These are phyloP conservation scores for Candida broadrunensis DNA, from an alignment of 805 yeast species.

Conservation along the genomic window DNA sequence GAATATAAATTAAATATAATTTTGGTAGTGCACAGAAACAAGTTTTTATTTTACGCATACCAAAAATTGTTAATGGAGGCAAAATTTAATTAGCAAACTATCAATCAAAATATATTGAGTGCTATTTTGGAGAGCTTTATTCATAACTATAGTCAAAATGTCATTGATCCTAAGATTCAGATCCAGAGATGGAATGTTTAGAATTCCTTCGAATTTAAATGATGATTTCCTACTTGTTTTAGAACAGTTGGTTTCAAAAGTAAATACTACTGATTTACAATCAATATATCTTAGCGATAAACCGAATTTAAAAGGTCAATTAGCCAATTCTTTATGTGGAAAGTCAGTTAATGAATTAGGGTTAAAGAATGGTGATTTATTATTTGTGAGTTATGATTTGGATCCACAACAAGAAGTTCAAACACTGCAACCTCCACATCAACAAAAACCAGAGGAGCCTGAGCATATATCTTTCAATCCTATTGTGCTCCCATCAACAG, in stretches of 20 bases:
- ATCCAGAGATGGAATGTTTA: constrained; percentile 77
- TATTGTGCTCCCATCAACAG: background rate
- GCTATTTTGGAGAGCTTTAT: no score
- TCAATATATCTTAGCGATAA: constrained; percentile 39
- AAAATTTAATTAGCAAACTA: no score
- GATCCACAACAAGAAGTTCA: constrained; percentile 1
- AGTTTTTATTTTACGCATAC: no score
- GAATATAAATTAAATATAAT: no score
- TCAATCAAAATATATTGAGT: no score
- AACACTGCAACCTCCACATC: background rate
- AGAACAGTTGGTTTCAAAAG: constrained; percentile 31
- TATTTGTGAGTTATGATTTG: constrained; percentile 41
- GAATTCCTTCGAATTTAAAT: constrained; percentile 51
- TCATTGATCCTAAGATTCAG: constrained; percentile 63
- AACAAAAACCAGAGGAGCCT: no score
- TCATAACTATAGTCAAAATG: no score
- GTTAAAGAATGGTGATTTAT: constrained; percentile 57
- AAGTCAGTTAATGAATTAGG: constrained; percentile 41
- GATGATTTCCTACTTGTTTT: constrained; percentile 45
- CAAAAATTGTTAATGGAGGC: no score
- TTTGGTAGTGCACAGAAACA: no score
- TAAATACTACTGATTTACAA: constrained; percentile 10
- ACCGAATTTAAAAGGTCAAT: constrained; percentile 45
- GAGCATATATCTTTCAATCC: background rate
- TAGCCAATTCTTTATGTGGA: constrained; percentile 34